Evolutionary conservation across 805 yeast genomes (phyloP), one percentile per base, ranked within the genome.

Genomic region (Brettanomyces custersianus): DNA sequence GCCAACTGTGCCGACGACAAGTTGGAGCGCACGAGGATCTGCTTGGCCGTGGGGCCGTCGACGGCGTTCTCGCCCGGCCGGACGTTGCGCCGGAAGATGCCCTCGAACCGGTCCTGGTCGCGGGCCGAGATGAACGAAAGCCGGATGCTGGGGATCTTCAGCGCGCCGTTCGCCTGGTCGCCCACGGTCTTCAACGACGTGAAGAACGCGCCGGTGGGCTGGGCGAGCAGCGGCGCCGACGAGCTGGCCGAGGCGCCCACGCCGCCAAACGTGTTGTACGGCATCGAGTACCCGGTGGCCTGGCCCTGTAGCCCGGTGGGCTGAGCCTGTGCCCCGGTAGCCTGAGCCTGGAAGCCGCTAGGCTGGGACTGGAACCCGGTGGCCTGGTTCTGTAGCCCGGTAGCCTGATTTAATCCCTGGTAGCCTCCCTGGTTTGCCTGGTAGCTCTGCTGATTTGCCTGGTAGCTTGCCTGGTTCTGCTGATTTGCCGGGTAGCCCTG

Each of bases 61-160:
- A 82, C 72, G 4, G 85, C 68, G 41, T 63, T 74, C 43, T 80
- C 87, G n/a, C 81, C 80, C 15, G 65, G 62, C 16, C 79, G 71
- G 20, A 88, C 90, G 17, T 87, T 80, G 16, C 85, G 70, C 45
- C 90, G 66, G 56, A 90, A 90, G 46, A 90, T 65, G 48, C 78
- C 77, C 58, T 86, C 96, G 53, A 83, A 90, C 55, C 84, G 81
- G 40, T 72, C 71, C 62, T 90, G 97, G 55, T 90, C 96, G 23
- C 73, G 74, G 18, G 82, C 80, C 3, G 94, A 76, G 42, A 90
- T 74, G 54, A 90, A 90, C 9, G 95, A 77, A 35, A 90, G 66
- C 46, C 96, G 72, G 41, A 84, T 82, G 45, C 63, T 64, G 29
- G 92, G 92, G 43, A 82, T 76, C 50, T 77, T 77, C 42, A 83